Evolutionary conservation across 495 filamentous ascomycete genomes (phyloP), one percentile per base, ranked within the genome.

Genomic region (Stereocaulon alpinum): DNA sequence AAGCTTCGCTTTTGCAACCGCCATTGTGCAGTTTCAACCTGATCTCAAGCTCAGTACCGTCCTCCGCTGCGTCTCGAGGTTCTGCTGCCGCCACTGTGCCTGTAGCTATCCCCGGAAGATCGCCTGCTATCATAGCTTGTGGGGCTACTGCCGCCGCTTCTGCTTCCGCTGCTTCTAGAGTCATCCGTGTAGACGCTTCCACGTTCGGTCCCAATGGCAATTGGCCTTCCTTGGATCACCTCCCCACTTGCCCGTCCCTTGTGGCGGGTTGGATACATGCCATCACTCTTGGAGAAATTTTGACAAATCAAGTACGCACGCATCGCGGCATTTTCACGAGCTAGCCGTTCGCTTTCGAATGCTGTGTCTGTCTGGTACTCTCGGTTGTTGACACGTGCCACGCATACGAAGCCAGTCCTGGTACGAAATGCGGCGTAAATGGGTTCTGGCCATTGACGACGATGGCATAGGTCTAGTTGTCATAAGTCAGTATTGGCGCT

Each of bases 201-300:
- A 43, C 82, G 69, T 12, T 84, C 83, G 22, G 80, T 81, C 17
- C 83, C 83, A 70, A 86, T 86, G 6, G 84, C 80, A 43, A 83
- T 89, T 47, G 90, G 91, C 44, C 93, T 77, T 42, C 91, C 91
- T 80, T 96, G 91, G 69, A 93, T 80, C 49, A 91, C 84, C 27
- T 88, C 88, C 34, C 77, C 76, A 47, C 54, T 54, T 10, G 44
- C 45, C 29, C 62, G 51, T 47, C 83, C 79, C 74, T 89, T 77
- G 74, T 88, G 77, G 69, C 88, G 75, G 70, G 82, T 78, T 6
- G 83, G 83, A 61, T 82, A 84, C 89, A 91, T 94, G 73, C 92
- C 92, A 66, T 95, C 93, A 72, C 96, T 97, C 70, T 95, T 86
- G 61, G 92, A 96, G 76, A 98, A 96, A 76, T 96, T 95, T 70